Base-by-base conservation (phyloP, 2,329 filamentous ascomycete species). In the Cercospora sp. region DNA sequence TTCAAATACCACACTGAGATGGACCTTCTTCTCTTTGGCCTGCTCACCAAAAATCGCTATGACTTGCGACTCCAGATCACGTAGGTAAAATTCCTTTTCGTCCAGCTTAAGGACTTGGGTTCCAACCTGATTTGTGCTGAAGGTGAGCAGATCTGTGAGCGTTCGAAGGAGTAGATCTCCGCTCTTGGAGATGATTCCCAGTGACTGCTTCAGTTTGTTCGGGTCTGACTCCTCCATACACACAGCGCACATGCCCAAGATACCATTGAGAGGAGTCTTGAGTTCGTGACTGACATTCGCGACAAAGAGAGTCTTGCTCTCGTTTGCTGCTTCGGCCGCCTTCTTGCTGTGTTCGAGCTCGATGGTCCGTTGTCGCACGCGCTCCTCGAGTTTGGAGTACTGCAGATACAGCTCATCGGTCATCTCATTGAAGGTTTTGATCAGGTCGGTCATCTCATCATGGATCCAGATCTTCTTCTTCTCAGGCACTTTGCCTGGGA, bases 241-340 rank as follows among this genome's bases (percentile, higher is more conserved):
- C 1, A 97, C 91, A 0, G 93, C 91, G 73, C 91, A 94, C 90
- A 97, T 95, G 68, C 95, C 95, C 75, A 99, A 85, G 60, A 98
- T 97, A 10, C 94, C 95, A 76, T 98, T 98, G 66, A 98, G 85
- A 0, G 95, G 95, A 1, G 95, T 99, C 77, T 97, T 96, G 37
- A 99, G 85, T 79, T 98, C 89, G 72, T 91, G 89, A 21, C 57
- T 65, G n/a, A 73, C 66, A n/a, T 73, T 73, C 0, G 72, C 72
- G 1, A 73, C 69, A 61, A 73, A 73, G 1, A 73, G 16, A 1
- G 72, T 73, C 61, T 99, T 99, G 84, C 92, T 96, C 80, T 97
- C 92, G 74, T 97, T 97, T 2, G 94, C 94, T n/a, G 92, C 91
- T 79, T 97, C 94, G 0, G 94, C 94, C 1, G 93, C 92, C 81